Evolutionary conservation across 2,329 filamentous ascomycete genomes (phyloP).

Genomic region (Zymoseptoria crescenta): DNA sequence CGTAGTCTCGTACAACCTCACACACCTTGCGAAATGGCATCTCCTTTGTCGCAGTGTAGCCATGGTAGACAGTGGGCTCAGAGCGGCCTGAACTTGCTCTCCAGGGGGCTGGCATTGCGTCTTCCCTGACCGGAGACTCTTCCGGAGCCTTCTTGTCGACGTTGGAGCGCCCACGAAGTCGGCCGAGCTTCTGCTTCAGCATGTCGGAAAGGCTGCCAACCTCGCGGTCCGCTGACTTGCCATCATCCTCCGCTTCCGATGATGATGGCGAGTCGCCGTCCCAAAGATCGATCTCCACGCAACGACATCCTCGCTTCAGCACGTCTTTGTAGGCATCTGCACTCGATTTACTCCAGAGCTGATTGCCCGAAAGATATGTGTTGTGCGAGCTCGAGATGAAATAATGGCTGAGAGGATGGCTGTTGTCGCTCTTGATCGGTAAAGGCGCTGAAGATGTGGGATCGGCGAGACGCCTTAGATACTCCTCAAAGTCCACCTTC

Average conservation of each 20-base stretch:
- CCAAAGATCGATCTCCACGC: conserved; percentile 94
- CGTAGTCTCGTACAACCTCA: conserved; percentile 63
- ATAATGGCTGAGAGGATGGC: conserved; percentile 69
- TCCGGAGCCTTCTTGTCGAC: conserved; percentile 4
- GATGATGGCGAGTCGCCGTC: conserved; percentile 54
- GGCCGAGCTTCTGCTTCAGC: conserved; percentile 23
- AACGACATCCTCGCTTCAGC: conserved; percentile 70
- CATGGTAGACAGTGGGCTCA: conserved; percentile 29
- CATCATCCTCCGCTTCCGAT: conserved; percentile 24
- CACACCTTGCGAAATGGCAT: conserved; percentile 84
- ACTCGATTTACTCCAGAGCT: conserved; percentile 69
- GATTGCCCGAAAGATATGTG: conserved; percentile 82
- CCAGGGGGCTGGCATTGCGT: conserved; percentile 24
- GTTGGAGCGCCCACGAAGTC: conserved; percentile 17
- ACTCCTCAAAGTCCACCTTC: conserved; percentile 31
- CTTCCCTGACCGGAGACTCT: background rate
- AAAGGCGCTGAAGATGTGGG: conserved; percentile 13
- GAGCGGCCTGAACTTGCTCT: conserved; percentile 19
- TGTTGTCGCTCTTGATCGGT: conserved; percentile 20
- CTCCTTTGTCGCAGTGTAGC: conserved; percentile 74
- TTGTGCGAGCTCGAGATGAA: conserved; percentile 95
- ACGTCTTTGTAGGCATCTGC: conserved; percentile 66
- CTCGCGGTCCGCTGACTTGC: conserved; percentile 22
- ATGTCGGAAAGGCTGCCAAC: conserved; percentile 29
- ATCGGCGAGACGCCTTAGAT: conserved; percentile 35